Evolutionary conservation across 495 filamentous ascomycete species (phyloP), one percentile per base, ranked within the genome.

Genomic region (Talaromyces thailandensis): DNA sequence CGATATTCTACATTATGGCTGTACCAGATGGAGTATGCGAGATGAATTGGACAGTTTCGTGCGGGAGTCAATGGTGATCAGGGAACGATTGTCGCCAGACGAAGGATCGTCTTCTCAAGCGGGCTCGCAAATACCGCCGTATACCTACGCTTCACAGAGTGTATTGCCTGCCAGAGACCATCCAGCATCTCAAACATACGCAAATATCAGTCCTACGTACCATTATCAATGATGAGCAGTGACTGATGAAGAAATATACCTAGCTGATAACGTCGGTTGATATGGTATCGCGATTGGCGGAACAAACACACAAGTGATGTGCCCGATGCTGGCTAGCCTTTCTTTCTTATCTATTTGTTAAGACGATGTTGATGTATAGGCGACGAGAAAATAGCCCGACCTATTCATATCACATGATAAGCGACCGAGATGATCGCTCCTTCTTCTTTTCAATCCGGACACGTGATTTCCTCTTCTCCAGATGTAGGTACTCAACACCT

Each of bases 11-110:
- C 65, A 69, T 23, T 71, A 71, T 50, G 70, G 72, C 16, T 67
- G 62, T 11, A 65, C 67, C 51, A 75, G 73, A 59, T 79, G 77
- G 77, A 69, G 72, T 32, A 56, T 72, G 9, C 63, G 64, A 14
- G 45, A 3, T 24, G 65, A 72, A 7, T 63, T 76, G 1, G 65
- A 75, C 7, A 64, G 75, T 14, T 77, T 76, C 37, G 70, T 75
- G 64, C 64, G 64, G 4, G 64, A 69, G 14, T 73, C 73, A 32
- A 64, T 65, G 0, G 6, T 23, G 4, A 7, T 59, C 23, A 58
- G 26, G 56, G 18, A 28, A 32, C 35, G 62, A 51, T 37, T 63
- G 35, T 29, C 29, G 16, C 53, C 56, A 25, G 16, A 61, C 4
- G 18, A 6, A 24, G 23, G 28, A 16, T 32, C 59, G 7, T 52